These are phyloP conservation scores for Annulohypoxylon bovei DNA, from an alignment of 495 filamentous ascomycete genomes.

Conservation along the genomic window DNA sequence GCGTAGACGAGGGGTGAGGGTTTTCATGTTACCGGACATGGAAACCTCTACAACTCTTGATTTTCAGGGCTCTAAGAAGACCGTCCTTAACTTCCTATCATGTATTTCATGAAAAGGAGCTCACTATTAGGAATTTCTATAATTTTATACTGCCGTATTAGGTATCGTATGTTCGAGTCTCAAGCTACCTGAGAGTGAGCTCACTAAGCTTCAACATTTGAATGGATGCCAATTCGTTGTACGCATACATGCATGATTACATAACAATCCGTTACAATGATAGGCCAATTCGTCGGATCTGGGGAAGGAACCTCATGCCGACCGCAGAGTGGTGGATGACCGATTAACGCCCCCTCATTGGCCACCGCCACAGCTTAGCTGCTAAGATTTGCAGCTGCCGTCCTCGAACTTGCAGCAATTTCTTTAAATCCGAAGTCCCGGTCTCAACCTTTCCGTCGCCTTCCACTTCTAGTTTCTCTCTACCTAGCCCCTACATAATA, in stretches of 20 bases:
- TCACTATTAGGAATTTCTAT: background rate
- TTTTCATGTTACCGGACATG: constrained; percentile 29
- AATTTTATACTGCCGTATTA: background rate
- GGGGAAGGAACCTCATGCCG: background rate
- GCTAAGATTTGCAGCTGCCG: background rate
- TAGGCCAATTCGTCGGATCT: constrained; percentile 5
- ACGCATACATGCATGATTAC: constrained; percentile 16
- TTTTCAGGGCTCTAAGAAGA: background rate
- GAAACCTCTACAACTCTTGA: background rate
- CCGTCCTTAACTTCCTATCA: background rate
- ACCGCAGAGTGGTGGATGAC: constrained; percentile 8
- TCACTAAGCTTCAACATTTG: constrained; percentile 5
- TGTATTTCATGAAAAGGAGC: background rate
- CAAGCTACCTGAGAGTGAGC: constrained; percentile 17
- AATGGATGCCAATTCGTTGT: constrained; percentile 6
- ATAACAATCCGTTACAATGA: constrained; percentile 3
- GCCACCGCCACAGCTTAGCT: constrained; percentile 26
- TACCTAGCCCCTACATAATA: background rate
- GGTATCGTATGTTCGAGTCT: constrained; percentile 33
- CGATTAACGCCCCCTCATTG: constrained; percentile 31
- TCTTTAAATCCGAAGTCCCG: constrained; percentile 40
- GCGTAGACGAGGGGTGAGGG: constrained; percentile 31
- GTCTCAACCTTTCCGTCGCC: constrained; percentile 17
- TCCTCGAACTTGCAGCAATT: constrained; percentile 6
- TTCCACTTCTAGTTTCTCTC: constrained; percentile 7